Base-by-base conservation (phyloP, 2,329 filamentous ascomycete species). In the Penicillium sp. region DNA sequence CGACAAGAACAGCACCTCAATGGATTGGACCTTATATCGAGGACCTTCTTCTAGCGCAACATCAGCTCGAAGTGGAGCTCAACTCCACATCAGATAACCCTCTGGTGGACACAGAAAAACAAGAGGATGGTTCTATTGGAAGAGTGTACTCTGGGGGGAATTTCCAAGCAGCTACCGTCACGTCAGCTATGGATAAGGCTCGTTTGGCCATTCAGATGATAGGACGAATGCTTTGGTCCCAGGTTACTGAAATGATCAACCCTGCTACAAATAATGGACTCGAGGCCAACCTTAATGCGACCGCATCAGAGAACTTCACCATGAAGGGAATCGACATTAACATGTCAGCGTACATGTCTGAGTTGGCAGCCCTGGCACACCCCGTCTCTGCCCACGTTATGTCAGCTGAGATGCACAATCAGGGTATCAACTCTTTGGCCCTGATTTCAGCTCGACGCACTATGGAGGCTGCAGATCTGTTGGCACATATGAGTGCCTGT, bases 41-140 rank as follows among this genome's bases (percentile, higher is more conserved):
- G 67, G 86, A 89, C 60, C 73, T 90, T 0, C 54, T 75, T 0
- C 78, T 87, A 0, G 84, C 86, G 0, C 75, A 81, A 41, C 68
- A 75, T 2, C 87, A 89, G 65, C 66, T 90, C 0, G 69, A 75
- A 0, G 74, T 79, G 0, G 87, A 90, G 65, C 76, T 87, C 16
- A 90, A 89, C 70, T 86, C 86, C 0, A 85, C 84, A 0, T 86
- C 85, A 0, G 87, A 89, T 64, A 90, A 89, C 66, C 86, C 84
- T 0, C 71, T 90, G 9, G 76, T 89, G 13, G 81, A 88, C 58
- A 64, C 72, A 0, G 61, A 59, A 0, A 63, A 60, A 5, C 43
- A 43, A 7, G 50, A 51, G 4, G 50, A 46, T 45, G 41, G 27
- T 23, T 55, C 56, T 5, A 44, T n/a, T n/a, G 70, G 67, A 5